Evolutionary conservation across 257 asterid genomes (phyloP).

Genomic region (Orobanche coerulescens): DNA sequence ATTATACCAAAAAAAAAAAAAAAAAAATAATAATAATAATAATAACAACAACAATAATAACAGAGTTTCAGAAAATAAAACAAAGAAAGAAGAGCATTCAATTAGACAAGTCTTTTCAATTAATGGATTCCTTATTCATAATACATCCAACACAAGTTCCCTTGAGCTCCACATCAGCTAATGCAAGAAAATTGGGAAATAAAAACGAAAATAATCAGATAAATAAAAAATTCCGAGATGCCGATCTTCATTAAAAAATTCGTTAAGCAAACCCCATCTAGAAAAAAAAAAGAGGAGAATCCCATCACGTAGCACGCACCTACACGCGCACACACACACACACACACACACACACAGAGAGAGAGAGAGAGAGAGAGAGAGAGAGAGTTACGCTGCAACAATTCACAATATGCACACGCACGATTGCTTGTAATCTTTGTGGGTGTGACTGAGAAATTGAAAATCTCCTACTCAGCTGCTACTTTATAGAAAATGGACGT

Average conservation of each 20-base stretch:
- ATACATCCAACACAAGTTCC: constrained; percentile 13
- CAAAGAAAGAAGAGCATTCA: neutral
- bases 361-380: too few species aligned
- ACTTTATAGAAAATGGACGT: constrained; percentile 9
- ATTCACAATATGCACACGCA: neutral
- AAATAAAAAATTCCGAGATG: neutral
- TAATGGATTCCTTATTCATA: neutral
- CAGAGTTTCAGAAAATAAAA: neutral
- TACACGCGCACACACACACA: too few species aligned
- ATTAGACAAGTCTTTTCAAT: neutral
- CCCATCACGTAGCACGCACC: constrained; percentile 9
- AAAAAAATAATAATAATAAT: too few species aligned
- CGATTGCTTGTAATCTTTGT: neutral
- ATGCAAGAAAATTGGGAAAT: neutral
- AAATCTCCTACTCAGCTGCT: constrained; percentile 17
- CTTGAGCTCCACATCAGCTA: constrained; percentile 3
- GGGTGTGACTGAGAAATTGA: constrained; percentile 3
- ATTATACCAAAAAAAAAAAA: too few species aligned
- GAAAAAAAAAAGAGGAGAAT: neutral
- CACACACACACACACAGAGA: too few species aligned
- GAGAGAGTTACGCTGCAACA: neutral
- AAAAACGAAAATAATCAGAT: constrained; percentile 3
- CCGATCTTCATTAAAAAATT: constrained; percentile 12
- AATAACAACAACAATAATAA: too few species aligned
- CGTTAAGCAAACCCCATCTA: constrained; percentile 15